These are phyloP conservation scores for Talaromyces sp. DNA, from an alignment of 2,329 filamentous ascomycete genomes.

Conservation along the genomic window DNA sequence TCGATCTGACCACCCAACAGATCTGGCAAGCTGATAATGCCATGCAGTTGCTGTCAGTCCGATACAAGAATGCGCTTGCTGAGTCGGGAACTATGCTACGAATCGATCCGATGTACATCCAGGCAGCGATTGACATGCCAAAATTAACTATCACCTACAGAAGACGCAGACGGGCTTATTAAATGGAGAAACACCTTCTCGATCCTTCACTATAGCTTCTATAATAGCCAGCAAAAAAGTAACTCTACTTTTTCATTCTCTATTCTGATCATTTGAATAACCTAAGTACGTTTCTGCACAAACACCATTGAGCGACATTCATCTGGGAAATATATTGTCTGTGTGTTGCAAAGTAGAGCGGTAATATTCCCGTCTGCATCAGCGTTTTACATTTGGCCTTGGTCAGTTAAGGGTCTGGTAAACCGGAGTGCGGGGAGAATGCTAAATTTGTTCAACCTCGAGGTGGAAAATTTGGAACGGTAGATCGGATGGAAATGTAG, in stretches of 20 bases:
- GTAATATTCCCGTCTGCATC: slow-evolving; percentile 43
- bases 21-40: neutral
- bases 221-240: neutral
- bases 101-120: neutral
- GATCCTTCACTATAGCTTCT: neutral
- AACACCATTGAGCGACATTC: slow-evolving; percentile 45
- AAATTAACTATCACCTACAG: neutral
- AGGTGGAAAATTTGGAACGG: slow-evolving; percentile 32
- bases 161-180: neutral
- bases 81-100: neutral
- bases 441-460: slow-evolving; percentile 41
- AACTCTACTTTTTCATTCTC: neutral
- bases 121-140: neutral
- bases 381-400: slow-evolving; percentile 40
- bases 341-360: slow-evolving; percentile 32
- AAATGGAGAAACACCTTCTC: neutral
- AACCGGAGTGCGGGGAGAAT: slow-evolving; percentile 45
- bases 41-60: too few relatives aligned
- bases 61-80: neutral
- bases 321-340: slow-evolving; percentile 42
- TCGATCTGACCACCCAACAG: neutral
- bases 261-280: neutral
- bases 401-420: slow-evolving; percentile 37
- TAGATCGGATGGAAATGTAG: slow-evolving; percentile 19
- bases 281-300: slow-evolving; percentile 32